Conservation (phyloP, 768 basidiomycete genomes). For the Amanita subjunquillea region DNA sequence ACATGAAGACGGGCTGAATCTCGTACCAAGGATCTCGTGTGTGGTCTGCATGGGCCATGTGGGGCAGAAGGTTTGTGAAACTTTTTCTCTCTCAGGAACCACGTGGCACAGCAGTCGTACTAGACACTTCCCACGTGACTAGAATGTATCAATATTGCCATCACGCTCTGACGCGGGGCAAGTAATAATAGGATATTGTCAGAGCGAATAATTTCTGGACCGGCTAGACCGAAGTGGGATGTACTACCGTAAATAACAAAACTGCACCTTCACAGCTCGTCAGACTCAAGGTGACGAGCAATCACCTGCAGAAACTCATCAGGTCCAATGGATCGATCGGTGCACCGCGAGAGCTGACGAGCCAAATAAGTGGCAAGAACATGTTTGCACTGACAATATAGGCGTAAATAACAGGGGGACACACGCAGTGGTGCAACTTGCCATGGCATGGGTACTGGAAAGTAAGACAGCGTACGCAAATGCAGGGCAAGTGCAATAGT, state of each 20-base stretch:
- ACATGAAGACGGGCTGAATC: not conserved
- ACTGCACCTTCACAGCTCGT: not conserved
- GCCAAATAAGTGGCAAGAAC: slow-evolving; percentile 59
- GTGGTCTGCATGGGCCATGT: slow-evolving; percentile 86
- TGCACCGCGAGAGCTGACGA: slow-evolving; percentile 36
- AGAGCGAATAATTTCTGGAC: slow-evolving; percentile 12
- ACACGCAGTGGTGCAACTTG: slow-evolving; percentile 15
- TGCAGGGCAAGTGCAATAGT: slow-evolving; percentile 70
- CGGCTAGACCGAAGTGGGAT: no score
- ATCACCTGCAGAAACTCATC: slow-evolving; percentile 40
- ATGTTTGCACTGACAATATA: slow-evolving; percentile 61
- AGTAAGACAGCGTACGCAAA: slow-evolving; percentile 57
- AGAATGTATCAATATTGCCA: not conserved
- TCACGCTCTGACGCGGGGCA: no score
- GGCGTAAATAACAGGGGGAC: slow-evolving; percentile 5
- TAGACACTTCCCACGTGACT: not conserved
- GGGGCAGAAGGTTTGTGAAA: slow-evolving; percentile 9
- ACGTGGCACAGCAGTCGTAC: not conserved
- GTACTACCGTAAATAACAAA: no score
- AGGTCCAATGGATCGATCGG: slow-evolving; percentile 34
- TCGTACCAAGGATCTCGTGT: slow-evolving; percentile 85
- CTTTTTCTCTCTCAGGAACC: not conserved
- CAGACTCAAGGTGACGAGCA: slow-evolving; percentile 18
- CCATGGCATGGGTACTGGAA: slow-evolving; percentile 56
- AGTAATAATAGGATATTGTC: slow-evolving; percentile 7